Evolutionary conservation across 2,329 filamentous ascomycete species (phyloP).

Genomic region (Trichoderma guizhouense): DNA sequence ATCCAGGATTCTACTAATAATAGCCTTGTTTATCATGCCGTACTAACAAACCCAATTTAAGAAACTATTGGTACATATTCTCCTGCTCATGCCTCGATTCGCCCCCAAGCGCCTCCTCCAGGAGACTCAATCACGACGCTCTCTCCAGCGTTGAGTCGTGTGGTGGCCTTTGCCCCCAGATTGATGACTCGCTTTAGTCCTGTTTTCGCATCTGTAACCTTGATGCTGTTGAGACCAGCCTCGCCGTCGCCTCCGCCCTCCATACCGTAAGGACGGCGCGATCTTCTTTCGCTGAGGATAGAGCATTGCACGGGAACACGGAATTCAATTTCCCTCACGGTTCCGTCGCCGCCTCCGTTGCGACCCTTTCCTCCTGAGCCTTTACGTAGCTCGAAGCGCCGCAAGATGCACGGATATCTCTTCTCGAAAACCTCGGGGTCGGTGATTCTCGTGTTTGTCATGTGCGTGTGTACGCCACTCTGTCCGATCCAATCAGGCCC

Average conservation of each 20-base stretch:
- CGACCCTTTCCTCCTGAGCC: conserved; percentile 57
- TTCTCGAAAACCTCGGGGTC: conserved; percentile 77
- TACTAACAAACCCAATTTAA: background rate
- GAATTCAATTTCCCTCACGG: conserved; percentile 78
- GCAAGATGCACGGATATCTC: conserved; percentile 64
- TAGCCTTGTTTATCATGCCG: background rate
- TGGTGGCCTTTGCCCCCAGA: conserved; percentile 59
- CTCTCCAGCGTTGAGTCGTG: conserved; percentile 55
- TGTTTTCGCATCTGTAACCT: conserved; percentile 21
- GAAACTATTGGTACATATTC: background rate
- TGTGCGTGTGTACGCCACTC: conserved; percentile 75
- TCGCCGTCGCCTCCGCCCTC: conserved; percentile 67
- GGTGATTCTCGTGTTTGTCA: conserved; percentile 84
- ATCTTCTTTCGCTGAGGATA: conserved; percentile 74
- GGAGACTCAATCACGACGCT: conserved; percentile 60
- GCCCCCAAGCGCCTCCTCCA: conserved; percentile 60
- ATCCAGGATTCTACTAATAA: background rate
- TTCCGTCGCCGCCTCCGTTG: conserved; percentile 70
- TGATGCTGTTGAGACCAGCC: conserved; percentile 57
- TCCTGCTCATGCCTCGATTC: background rate
- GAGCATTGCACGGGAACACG: conserved; percentile 72
- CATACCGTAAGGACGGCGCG: conserved; percentile 69
- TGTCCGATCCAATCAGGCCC: conserved; percentile 71
- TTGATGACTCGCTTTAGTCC: conserved; percentile 44
- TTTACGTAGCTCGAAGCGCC: conserved; percentile 63